Evolutionary conservation across 2,329 filamentous ascomycete genomes (phyloP).

Genomic region (Cordyceps fumosorosea): DNA sequence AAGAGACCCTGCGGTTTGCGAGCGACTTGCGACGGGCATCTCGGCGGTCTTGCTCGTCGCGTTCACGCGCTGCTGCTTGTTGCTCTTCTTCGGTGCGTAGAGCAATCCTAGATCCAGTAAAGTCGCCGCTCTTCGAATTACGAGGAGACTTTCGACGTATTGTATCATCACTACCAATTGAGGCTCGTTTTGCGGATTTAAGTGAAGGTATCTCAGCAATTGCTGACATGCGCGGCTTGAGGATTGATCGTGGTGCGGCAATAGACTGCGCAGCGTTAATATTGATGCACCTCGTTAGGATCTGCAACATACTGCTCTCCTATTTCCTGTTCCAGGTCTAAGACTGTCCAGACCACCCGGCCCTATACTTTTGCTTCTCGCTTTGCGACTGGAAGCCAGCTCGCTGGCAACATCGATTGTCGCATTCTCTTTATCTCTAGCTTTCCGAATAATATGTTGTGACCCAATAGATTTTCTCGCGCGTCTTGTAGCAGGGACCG

Average conservation of each 20-base stretch:
- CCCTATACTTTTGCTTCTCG: conserved; percentile 91
- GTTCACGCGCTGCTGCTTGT: conserved; percentile 60
- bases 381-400: conserved; percentile 51
- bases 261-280: conserved; percentile 40
- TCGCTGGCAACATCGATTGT: conserved; percentile 57
- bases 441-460: conserved; percentile 46
- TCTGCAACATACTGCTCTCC: conserved; percentile 60
- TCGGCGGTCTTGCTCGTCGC: conserved; percentile 67
- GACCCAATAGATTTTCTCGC: conserved; percentile 66
- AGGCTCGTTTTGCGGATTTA: conserved; percentile 31
- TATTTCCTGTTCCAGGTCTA: conserved; percentile 67
- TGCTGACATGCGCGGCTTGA: conserved; percentile 71
- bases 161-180: conserved; percentile 2
- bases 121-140: conserved; percentile 20
- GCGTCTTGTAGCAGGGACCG: conserved; percentile 50
- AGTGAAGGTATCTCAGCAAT: conserved; percentile 60
- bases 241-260: conserved; percentile 60
- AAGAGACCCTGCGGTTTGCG: conserved; percentile 88
- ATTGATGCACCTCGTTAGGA: not conserved
- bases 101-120: conserved; percentile 50
- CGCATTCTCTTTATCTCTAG: conserved; percentile 70
- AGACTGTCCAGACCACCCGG: conserved; percentile 83
- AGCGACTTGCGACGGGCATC: conserved; percentile 90
- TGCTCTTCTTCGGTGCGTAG: conserved; percentile 64
- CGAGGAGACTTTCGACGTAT: conserved; percentile 11